Evolutionary conservation across 345 rosid genomes (phyloP).

Genomic region (Moringa oleifera): DNA sequence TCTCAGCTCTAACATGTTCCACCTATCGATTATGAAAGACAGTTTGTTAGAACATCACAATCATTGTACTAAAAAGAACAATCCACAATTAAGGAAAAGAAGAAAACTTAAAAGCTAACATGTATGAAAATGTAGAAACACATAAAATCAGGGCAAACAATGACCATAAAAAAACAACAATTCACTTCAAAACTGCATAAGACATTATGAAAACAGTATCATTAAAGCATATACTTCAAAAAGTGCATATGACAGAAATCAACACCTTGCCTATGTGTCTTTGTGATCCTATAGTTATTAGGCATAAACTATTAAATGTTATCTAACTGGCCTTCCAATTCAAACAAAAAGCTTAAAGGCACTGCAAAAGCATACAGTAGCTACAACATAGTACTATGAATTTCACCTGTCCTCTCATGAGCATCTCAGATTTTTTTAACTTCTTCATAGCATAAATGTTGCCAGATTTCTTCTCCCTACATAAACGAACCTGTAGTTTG

Average conservation of each 20-base stretch:
- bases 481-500: conserved; percentile 66
- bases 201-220: too few relatives aligned
- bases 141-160: not conserved
- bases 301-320: not conserved
- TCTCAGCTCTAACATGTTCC: conserved; percentile 98
- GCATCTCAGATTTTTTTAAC: conserved; percentile 97
- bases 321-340: not conserved
- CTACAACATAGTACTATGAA: conserved; percentile 3
- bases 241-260: too few relatives aligned
- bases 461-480: conserved; percentile 94
- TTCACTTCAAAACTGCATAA: too few relatives aligned
- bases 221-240: too few relatives aligned
- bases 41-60: conserved; percentile 9
- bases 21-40: conserved; percentile 44
- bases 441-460: conserved; percentile 98
- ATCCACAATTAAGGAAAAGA: not conserved
- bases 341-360: not conserved
- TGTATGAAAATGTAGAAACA: not conserved
- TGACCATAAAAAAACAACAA: not conserved
- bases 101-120: not conserved
- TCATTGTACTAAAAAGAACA: not conserved
- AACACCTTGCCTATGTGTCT: too few relatives aligned
- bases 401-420: conserved; percentile 89
- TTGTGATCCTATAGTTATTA: not conserved
- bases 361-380: not conserved